Conservation (phyloP, 805 yeast species). For the Yamadazyma takamatsuzukensis region DNA sequence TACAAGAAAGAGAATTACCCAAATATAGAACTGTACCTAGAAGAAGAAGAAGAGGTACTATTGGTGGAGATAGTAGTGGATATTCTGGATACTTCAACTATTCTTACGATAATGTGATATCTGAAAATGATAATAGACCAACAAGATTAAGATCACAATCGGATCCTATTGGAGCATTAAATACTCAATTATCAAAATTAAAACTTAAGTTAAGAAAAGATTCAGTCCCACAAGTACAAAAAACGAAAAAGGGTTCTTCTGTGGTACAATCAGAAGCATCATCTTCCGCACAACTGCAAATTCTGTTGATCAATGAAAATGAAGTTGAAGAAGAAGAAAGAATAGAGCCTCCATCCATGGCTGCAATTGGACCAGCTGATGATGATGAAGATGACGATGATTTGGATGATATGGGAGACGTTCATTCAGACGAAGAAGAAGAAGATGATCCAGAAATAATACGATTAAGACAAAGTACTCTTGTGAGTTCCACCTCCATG, state of each 20-base stretch:
- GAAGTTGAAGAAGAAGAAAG: background rate
- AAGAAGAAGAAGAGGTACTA: constrained; percentile 59
- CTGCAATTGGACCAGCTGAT: constrained; percentile 4
- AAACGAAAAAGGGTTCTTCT: background rate
- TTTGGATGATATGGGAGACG: constrained; percentile 6
- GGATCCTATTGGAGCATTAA: constrained; percentile 19
- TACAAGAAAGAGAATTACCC: constrained; percentile 69
- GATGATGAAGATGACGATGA: constrained; percentile 6
- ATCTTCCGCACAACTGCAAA: too few species aligned
- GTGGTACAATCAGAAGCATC: too few species aligned
- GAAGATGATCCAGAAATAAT: constrained; percentile 11
- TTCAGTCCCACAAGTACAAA: background rate
- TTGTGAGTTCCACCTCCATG: constrained; percentile 6
- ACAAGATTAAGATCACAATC: constrained; percentile 15
- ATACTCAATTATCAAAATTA: constrained; percentile 20
- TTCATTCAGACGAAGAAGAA: constrained; percentile 9
- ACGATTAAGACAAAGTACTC: constrained; percentile 4
- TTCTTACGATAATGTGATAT: background rate
- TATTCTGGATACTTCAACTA: constrained; percentile 2
- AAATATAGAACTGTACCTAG: constrained; percentile 78
- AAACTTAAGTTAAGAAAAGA: constrained; percentile 16
- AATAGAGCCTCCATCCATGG: background rate
- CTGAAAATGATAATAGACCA: background rate
- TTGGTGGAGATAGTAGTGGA: constrained; percentile 8
- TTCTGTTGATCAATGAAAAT: background rate